Base-by-base conservation (phyloP, 768 basidiomycete species). In the Lentinus brumalis region DNA sequence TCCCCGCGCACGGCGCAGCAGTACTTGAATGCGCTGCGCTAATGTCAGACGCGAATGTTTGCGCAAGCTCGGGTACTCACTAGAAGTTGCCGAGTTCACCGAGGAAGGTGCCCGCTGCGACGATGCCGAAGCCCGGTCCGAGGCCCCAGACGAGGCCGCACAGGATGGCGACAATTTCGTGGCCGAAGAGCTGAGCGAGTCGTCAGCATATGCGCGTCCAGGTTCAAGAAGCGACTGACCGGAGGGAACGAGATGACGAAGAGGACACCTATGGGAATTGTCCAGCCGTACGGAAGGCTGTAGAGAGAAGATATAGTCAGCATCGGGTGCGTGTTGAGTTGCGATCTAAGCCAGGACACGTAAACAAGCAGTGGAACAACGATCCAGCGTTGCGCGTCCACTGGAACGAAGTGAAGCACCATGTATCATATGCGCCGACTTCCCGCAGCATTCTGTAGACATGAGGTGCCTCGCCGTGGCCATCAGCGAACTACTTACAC, bases 101-200 rank as follows among this genome's bases (percentile, higher is more conserved):
- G 0, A 95, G 47, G 66, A 94, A 86, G 0, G 93, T 94, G 0
- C 92, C 91, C 7, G 86, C 90, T 3, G 84, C 83, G 16, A 92
- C 91, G 68, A 97, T 96, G 0, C 75, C 95, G 66, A 96, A 96
- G 3, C 94, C 95, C 26, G 81, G 69, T 81, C 95, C 88, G 2
- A 95, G 77, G 2, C 92, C 94, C 92, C 93, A 97, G 2, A 96
- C 91, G 38, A 96, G 73, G 16, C 95, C 95, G 67, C 92, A 94
- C 7, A 96, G 78, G 39, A 96, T 83, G 26, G 92, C 91, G 42
- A 96, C 80, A 57, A 96, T 91, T 79, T 96, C 95, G 63, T 96
- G 94, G 5, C 95, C 95, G 68, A 95, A 95, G 16, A 96, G 83
- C 83, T 91, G 66, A 50, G 46, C 11, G 15, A 18, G 41, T 9